These are phyloP conservation scores for Cercospora citrullina DNA, from an alignment of 2,329 filamentous ascomycete genomes.

Conservation along the genomic window DNA sequence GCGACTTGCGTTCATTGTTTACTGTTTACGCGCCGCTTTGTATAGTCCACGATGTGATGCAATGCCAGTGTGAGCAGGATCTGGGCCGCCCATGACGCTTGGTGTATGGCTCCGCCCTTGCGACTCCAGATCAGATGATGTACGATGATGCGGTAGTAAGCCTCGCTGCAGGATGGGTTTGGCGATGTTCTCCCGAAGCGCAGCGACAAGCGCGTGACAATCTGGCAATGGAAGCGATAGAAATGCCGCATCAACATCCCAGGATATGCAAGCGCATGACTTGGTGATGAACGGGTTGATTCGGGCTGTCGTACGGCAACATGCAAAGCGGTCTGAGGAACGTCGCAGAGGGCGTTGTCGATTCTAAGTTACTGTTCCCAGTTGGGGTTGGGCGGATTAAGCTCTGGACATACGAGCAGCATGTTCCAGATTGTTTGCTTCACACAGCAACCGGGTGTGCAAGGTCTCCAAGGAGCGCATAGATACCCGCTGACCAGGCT, in stretches of 20 bases:
- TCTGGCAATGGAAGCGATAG: background rate
- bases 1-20: background rate
- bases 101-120: background rate
- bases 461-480: slow-evolving; percentile 4
- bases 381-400: slow-evolving; percentile 3
- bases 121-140: background rate
- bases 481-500: slow-evolving; percentile 7
- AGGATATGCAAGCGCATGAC: background rate
- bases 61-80: background rate
- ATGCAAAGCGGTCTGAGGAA: slow-evolving; percentile 11
- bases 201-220: background rate
- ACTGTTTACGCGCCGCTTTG: background rate
- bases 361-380: slow-evolving; percentile 4
- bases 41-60: background rate
- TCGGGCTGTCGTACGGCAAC: background rate
- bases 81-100: background rate
- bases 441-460: background rate
- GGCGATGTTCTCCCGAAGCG: background rate
- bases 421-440: slow-evolving; percentile 9
- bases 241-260: background rate
- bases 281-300: background rate
- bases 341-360: background rate
- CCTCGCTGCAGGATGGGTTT: background rate
- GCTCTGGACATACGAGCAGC: slow-evolving; percentile 9
- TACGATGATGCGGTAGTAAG: background rate